These are phyloP conservation scores for Zarea fungicola DNA, from an alignment of 2,329 filamentous ascomycete species.

Conservation along the genomic window DNA sequence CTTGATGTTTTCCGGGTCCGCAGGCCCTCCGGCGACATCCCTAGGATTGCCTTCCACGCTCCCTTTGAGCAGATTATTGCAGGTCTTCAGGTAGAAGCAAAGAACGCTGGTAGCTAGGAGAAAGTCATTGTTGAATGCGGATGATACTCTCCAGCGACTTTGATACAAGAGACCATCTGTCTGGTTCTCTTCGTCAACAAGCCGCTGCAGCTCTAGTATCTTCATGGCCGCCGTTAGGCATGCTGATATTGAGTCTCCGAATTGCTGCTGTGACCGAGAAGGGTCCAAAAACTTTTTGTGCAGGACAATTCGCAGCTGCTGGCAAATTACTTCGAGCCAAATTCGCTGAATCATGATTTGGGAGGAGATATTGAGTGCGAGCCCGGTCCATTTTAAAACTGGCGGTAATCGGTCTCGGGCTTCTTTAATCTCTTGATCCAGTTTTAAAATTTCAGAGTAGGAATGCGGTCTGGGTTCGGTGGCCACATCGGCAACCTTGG, in stretches of 20 bases:
- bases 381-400: background rate
- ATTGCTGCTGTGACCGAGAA: background rate
- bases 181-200: background rate
- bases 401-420: background rate
- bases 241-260: background rate
- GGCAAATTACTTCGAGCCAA: background rate
- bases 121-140: background rate
- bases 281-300: background rate
- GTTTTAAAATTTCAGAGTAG: background rate
- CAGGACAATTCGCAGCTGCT: background rate
- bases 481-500: background rate
- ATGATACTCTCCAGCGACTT: background rate
- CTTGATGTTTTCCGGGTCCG: background rate
- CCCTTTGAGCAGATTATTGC: too few species aligned
- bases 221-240: background rate
- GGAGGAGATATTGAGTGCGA: background rate
- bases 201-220: background rate
- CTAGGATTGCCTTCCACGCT: background rate
- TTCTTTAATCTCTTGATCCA: background rate
- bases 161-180: background rate
- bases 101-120: background rate
- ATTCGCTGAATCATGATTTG: background rate
- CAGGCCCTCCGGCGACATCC: background rate
- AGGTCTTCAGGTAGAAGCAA: background rate
- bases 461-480: background rate